Percentiles rank a stretch among this genome's conserved stretches.
These are phyloP conservation scores for Pseudogymnoascus sp. DNA, from an alignment of 2,329 filamentous ascomycete species.

Conservation along the genomic window DNA sequence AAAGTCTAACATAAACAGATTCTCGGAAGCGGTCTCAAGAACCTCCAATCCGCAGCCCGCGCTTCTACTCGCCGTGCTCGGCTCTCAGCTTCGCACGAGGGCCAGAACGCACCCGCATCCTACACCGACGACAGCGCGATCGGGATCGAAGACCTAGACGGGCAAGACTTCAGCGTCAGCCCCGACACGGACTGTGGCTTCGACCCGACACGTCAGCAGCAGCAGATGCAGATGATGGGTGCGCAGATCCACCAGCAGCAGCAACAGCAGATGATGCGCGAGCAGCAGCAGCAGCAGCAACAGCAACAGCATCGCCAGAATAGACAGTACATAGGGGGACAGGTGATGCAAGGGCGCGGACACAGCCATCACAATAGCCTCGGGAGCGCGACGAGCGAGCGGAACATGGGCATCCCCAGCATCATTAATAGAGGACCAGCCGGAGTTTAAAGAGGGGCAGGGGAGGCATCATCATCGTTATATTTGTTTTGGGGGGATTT, in stretches of 20 bases:
- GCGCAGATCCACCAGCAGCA: constrained; percentile 20
- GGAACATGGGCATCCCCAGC: constrained; percentile 4
- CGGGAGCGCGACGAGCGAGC: background rate
- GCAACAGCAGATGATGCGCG: constrained; percentile 12
- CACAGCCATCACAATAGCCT: constrained; percentile 4
- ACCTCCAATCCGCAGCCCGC: constrained; percentile 61
- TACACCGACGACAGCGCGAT: constrained; percentile 60
- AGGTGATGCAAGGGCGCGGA: constrained; percentile 26
- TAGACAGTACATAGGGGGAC: constrained; percentile 13
- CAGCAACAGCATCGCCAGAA: background rate
- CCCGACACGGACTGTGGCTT: constrained; percentile 38
- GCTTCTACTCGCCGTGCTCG: constrained; percentile 58
- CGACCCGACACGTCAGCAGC: constrained; percentile 14
- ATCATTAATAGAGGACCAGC: constrained; percentile 7
- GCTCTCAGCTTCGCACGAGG: constrained; percentile 35
- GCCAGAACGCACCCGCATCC: constrained; percentile 17
- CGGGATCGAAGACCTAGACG: constrained; percentile 51
- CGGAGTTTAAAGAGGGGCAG: constrained; percentile 5
- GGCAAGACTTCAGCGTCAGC: constrained; percentile 42
- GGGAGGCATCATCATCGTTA: background rate
- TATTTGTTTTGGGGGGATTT: background rate
- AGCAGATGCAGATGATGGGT: background rate
- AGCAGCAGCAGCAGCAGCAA: background rate
- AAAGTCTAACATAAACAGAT: constrained; percentile 42
- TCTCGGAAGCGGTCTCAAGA: constrained; percentile 77